Evolutionary conservation across 75 land plant genomes (phyloP).

Genomic region (Pinus tabuliformis): DNA sequence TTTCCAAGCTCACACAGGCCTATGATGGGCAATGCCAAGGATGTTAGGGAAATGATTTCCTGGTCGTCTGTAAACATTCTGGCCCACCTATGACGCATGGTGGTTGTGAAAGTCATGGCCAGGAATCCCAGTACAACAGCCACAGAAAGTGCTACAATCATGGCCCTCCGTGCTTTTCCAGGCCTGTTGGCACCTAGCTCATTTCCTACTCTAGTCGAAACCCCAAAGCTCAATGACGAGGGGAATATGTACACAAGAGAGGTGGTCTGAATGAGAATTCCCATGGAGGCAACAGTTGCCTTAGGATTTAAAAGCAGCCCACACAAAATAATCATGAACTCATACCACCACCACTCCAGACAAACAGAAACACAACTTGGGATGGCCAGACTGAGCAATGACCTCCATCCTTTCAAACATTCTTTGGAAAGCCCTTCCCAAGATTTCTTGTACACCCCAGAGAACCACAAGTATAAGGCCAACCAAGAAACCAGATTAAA

Average conservation of each 20-base stretch:
- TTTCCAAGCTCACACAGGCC: constrained; percentile 78
- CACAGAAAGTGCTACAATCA: constrained; percentile 30
- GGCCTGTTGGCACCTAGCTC: constrained; percentile 69
- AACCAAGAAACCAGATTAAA: constrained; percentile 30
- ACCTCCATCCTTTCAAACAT: constrained; percentile 27
- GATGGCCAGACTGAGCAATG: constrained; percentile 44
- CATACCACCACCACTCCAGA: constrained; percentile 89
- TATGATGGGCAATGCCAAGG: constrained; percentile 58
- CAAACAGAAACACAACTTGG: constrained; percentile 79
- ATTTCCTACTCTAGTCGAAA: constrained; percentile 74
- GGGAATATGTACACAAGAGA: constrained; percentile 69
- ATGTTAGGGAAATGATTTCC: constrained; percentile 41
- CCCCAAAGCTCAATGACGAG: constrained; percentile 56
- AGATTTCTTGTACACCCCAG: constrained; percentile 35
- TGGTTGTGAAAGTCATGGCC: constrained; percentile 44
- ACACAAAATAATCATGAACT: constrained; percentile 68
- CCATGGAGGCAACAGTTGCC: constrained; percentile 72
- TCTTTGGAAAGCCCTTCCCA: constrained; percentile 16
- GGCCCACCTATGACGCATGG: constrained; percentile 54
- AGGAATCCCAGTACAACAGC: constrained; percentile 39
- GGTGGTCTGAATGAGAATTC: constrained; percentile 75
- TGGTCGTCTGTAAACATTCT: constrained; percentile 48
- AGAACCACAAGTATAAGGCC: constrained; percentile 25
- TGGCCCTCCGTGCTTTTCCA: constrained; percentile 26
- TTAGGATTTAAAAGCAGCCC: constrained; percentile 56